Conservation (phyloP, 2,329 filamentous ascomycete genomes). For the Venturia pyrina region DNA sequence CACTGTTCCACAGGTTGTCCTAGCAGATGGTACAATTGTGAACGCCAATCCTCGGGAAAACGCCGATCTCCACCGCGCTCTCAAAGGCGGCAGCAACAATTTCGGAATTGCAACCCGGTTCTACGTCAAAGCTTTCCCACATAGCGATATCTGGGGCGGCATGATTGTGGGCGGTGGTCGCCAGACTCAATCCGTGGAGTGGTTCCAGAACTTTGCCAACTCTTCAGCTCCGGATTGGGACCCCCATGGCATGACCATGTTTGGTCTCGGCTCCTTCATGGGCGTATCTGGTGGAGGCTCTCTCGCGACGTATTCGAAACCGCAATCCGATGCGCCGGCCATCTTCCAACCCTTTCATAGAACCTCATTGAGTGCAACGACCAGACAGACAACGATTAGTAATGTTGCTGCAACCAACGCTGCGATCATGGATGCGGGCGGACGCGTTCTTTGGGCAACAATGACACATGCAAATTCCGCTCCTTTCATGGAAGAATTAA, state of each 20-base stretch:
- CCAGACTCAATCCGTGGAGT: not conserved
- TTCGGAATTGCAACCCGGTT: slow-evolving; percentile 27
- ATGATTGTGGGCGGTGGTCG: not conserved
- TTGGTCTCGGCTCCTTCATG: not conserved
- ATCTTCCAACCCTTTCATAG: not conserved
- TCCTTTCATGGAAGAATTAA: slow-evolving; percentile 16
- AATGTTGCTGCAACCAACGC: slow-evolving; percentile 13
- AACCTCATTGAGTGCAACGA: slow-evolving; percentile 12
- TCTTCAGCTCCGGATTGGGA: not conserved
- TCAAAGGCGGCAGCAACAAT: slow-evolving; percentile 28
- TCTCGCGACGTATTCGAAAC: slow-evolving; percentile 2
- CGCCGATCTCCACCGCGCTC: slow-evolving; percentile 22
- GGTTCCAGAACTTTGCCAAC: slow-evolving; percentile 6
- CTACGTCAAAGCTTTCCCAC: slow-evolving; percentile 13
- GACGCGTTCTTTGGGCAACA: slow-evolving; percentile 17
- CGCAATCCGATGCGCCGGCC: slow-evolving; percentile 4
- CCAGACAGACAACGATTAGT: slow-evolving; percentile 16
- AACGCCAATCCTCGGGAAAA: slow-evolving; percentile 21
- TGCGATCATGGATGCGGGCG: slow-evolving; percentile 6
- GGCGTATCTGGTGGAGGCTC: not conserved
- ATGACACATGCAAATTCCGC: slow-evolving; percentile 18
- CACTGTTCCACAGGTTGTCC: slow-evolving; percentile 18
- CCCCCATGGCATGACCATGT: slow-evolving; percentile 2
- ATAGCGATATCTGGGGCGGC: slow-evolving; percentile 4
- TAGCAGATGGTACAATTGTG: slow-evolving; percentile 25